phyloP scores from a whole-genome alignment of 345 rosid genomes.

The Citrus hindsii region DNA sequence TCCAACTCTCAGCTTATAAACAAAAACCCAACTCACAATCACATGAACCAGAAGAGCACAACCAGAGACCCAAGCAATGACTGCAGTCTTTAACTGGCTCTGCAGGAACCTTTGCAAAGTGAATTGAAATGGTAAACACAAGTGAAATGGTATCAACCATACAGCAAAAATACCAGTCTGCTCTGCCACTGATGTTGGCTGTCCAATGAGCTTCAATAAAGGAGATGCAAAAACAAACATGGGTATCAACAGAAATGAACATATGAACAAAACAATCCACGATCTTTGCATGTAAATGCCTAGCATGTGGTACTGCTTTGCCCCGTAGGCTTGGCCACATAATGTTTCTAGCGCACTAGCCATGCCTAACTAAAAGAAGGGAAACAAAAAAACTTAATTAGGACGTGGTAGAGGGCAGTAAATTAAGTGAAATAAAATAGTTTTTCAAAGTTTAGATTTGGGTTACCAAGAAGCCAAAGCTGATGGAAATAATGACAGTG shows the following conservation, averaged over 20 bases:
- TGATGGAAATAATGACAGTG: conserved; percentile 43
- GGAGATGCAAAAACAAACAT: conserved; percentile 42
- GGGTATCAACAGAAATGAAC: conserved; percentile 43
- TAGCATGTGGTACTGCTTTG: conserved; percentile 37
- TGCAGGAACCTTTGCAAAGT: conserved; percentile 51
- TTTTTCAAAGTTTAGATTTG: background rate
- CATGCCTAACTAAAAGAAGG: conserved; percentile 42
- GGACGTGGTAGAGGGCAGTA: too few species aligned
- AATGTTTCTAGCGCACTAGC: conserved; percentile 57
- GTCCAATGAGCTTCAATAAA: conserved; percentile 50
- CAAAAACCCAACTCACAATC: conserved; percentile 47
- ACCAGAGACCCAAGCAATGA: conserved; percentile 41
- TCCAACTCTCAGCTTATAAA: conserved; percentile 43
- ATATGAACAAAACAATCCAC: conserved; percentile 44
- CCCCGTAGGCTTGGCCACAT: conserved; percentile 62
- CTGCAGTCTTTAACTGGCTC: conserved; percentile 50
- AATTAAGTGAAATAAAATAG: background rate
- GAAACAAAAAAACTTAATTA: too few species aligned
- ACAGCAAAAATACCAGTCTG: conserved; percentile 44
- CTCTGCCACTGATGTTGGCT: conserved; percentile 41
- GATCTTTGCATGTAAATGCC: conserved; percentile 57
- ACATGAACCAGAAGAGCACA: conserved; percentile 39
- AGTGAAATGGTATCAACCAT: conserved; percentile 57
- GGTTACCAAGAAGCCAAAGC: conserved; percentile 49
- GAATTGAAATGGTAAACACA: conserved; percentile 58